Evolutionary conservation across 371 early-diverging fungal genomes (phyloP).

Genomic region (Racocetra persica): DNA sequence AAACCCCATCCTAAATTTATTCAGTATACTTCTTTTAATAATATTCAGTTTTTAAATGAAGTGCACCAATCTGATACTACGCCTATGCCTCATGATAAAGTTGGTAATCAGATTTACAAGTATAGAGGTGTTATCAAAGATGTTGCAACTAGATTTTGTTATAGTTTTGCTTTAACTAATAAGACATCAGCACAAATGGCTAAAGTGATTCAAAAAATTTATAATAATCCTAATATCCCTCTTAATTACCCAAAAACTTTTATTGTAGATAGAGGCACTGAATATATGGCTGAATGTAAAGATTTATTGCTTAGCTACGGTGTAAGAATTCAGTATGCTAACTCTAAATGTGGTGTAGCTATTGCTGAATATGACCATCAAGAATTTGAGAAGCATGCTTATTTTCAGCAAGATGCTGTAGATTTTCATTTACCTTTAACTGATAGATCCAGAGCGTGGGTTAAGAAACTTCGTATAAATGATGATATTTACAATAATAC

Average conservation of each 20-base stretch:
- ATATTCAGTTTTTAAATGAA: background rate
- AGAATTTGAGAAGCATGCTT: too few relatives aligned
- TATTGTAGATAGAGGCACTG: background rate
- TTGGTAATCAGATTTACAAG: background rate
- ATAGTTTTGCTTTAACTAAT: background rate
- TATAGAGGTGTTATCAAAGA: background rate
- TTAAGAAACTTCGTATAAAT: background rate
- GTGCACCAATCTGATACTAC: background rate
- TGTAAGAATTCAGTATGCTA: background rate
- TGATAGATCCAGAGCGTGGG: background rate
- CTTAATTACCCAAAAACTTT: background rate
- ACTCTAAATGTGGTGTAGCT: too few relatives aligned
- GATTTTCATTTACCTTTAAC: constrained; percentile 12
- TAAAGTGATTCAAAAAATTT: background rate
- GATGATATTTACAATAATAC: background rate
- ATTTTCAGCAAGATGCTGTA: background rate
- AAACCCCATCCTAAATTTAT: background rate
- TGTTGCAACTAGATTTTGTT: background rate
- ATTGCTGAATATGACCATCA: too few relatives aligned
- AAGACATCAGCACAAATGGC: background rate
- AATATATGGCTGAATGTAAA: background rate
- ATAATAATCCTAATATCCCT: background rate
- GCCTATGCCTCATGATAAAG: background rate
- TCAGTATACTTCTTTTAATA: background rate
- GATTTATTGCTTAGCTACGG: background rate